Evolutionary conservation across 352 stramenopile species (phyloP).

Genomic region (Aphanomyces invadans): DNA sequence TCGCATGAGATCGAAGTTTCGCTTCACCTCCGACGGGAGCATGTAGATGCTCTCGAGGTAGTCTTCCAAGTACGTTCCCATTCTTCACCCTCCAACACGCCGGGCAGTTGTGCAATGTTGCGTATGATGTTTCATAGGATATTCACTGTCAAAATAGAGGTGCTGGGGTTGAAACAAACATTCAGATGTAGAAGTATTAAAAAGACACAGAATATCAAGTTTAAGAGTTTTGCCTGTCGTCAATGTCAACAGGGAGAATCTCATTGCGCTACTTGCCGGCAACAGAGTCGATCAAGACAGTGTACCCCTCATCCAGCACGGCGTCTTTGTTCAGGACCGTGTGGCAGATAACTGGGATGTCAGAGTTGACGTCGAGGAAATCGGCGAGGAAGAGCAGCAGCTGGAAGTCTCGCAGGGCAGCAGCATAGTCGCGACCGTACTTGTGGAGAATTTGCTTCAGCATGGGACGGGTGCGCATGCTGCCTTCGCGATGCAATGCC

Average conservation of each 20-base stretch:
- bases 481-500: constrained; percentile 83
- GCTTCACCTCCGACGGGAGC: constrained; percentile 83
- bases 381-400: constrained; percentile 92
- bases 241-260: no score
- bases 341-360: constrained; percentile 91
- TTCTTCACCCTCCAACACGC: constrained; percentile 29
- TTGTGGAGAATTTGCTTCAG: constrained; percentile 89
- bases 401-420: constrained; percentile 95
- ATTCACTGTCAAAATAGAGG: no score
- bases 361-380: constrained; percentile 86
- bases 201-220: no score
- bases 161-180: no score
- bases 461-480: constrained; percentile 78
- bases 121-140: no score
- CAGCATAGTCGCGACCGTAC: constrained; percentile 53
- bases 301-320: constrained; percentile 92
- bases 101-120: no score
- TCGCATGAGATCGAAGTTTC: constrained; percentile 85
- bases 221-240: no score
- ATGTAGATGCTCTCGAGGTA: constrained; percentile 86
- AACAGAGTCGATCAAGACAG: constrained; percentile 92
- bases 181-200: no score
- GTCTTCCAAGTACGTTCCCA: constrained; percentile 84
- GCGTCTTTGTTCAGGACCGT: constrained; percentile 83
- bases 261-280: constrained; percentile 59